A percentile compares a stretch with the other conserved stretches of the same genome.
Evolutionary conservation across 1,284 basidiomycete genomes (phyloP).

Genomic region (Sporisorium sorghi): DNA sequence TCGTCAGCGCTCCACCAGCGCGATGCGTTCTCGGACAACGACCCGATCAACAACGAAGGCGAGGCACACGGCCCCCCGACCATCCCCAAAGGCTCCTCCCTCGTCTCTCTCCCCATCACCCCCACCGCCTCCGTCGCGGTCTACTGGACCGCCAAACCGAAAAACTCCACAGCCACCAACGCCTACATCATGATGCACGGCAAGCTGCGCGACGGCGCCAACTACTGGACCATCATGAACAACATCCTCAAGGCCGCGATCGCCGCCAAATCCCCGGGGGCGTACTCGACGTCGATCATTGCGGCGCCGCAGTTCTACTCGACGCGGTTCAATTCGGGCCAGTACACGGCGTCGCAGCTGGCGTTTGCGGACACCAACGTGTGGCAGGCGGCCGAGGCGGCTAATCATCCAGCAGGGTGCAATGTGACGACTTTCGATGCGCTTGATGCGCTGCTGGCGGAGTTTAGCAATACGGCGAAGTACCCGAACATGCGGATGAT

Average conservation of each 20-base stretch:
- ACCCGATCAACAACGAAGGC: constrained; percentile 44
- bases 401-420: constrained; percentile 52
- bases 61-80: constrained; percentile 40
- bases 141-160: constrained; percentile 54
- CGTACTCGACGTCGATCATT: constrained; percentile 48
- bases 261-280: constrained; percentile 31
- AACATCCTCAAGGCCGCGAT: constrained; percentile 49
- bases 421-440: constrained; percentile 62
- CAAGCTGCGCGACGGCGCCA: constrained; percentile 57
- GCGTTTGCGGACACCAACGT: constrained; percentile 61
- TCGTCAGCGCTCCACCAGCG: constrained; percentile 10
- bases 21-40: constrained; percentile 43
- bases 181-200: constrained; percentile 68
- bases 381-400: constrained; percentile 62
- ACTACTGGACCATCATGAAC: constrained; percentile 62
- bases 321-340: constrained; percentile 56
- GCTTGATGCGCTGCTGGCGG: constrained; percentile 58
- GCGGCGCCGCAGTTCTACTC: constrained; percentile 65
- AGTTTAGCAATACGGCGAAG: constrained; percentile 49
- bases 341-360: constrained; percentile 53
- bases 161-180: constrained; percentile 47
- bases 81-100: constrained; percentile 46
- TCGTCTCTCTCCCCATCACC: constrained; percentile 50
- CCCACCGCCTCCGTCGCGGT: constrained; percentile 27
- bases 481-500: constrained; percentile 63